Base-by-base conservation (phyloP, 2,329 filamentous ascomycete species). In the Calonectria pseudoturangicola region DNA sequence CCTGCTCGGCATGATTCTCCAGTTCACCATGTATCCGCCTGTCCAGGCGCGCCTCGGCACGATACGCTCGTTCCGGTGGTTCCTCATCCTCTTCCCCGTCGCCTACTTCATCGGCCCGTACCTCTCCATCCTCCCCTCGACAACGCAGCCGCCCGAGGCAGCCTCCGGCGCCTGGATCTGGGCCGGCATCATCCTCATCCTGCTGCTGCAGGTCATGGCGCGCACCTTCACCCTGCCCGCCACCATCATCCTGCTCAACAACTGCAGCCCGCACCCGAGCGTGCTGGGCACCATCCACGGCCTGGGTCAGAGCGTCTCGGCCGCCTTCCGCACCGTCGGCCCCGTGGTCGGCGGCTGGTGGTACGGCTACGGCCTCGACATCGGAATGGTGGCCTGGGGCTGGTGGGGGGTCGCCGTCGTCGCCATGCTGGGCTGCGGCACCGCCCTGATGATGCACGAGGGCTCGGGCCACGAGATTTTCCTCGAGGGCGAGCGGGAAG, bases 31-130 rank as follows among this genome's bases (percentile, higher is more conserved):
- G 10, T 95, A 95, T 80, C 93, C 93, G 0, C 86, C 86, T 48
- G 85, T 94, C 3, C 92, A 94, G 77, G 87, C 87, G 1, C 88
- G 88, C 3, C 88, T 94, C 12, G 93, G 93, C 18, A 93, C 93
- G 0, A 85, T 95, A 75, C 87, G 87, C 4, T 92, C 90, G n/a
- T 94, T 93, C 83, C 88, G 90, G 27, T 87, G 87, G 72, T 93
- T 93, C 68, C 85, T 94, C 1, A 87, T 90, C 10, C 86, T 94
- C 10, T 95, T 94, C 70, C 91, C 93, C 0, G 68, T 93, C 4
- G 91, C 92, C 1, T 95, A 95, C 80, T 85, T 91, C 18, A 84
- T 94, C 2, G 90, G 92, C 12, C 93, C 93, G 0, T 94, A 92
- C 78, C 87, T 95, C 16, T 88, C 92, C 0, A 84, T 94, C 16